Base-by-base conservation (phyloP, 1,139 yeast species). In the Pichia sp. region DNA sequence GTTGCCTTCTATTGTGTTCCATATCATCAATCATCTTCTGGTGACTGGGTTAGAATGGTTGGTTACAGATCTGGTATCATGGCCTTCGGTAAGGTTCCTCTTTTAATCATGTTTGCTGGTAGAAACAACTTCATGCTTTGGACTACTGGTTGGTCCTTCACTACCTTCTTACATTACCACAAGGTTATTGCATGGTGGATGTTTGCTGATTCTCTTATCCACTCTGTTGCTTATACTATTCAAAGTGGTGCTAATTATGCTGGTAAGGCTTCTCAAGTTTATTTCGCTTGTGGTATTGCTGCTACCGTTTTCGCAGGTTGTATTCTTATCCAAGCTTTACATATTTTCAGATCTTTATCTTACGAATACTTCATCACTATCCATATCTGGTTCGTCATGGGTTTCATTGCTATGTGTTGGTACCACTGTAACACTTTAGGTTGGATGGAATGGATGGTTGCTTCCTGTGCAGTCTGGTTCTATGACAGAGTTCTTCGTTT, bases 121-220 rank as follows among this genome's bases (percentile, higher is more conserved):
- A 68, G 89, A 53, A 83, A 83, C 60, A 83, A 82, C 59, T 62
- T 83, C 44, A 62, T 83, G 33, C 73, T 78, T 51, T 72, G 72
- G 68, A 44, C 79, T 15, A 81, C 89, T 0, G 78, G 84, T 28
- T 77, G 86, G 81, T 75, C 80, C 38, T 77, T 72, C 55, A 71
- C 82, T 9, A 72, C 81, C 0, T 81, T 78, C 54, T 73, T 79
- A 18, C 70, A 78, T 14, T 75, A 72, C 54, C 89, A 83, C 59
- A 68, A 82, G 52, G 79, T 85, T 83, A 57, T 79, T 5, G 77
- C 85, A 2, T 65, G 85, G 46, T 60, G 74, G n/a, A 63, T 75
- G 50, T 63, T 77, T 34, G 22, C 60, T 5, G 54, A 59, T 34
- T 58, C 66, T 2, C 7, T 55, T 12, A 53, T 61, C 30, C 67